phyloP scores from a whole-genome alignment of 371 early-diverging fungal species.

The Lichtheimia hyalospora region DNA sequence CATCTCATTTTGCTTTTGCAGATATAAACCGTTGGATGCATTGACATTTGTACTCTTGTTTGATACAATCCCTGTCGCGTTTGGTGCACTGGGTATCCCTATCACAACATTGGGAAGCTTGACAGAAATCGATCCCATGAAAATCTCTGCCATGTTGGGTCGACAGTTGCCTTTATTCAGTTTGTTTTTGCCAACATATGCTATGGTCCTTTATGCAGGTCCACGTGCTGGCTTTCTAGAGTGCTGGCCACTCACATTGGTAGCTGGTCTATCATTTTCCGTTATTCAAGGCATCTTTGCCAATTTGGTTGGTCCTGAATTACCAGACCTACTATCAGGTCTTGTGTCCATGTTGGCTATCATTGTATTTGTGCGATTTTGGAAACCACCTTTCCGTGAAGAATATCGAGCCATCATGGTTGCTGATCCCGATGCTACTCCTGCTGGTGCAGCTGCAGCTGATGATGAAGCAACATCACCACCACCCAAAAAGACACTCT shows the following conservation, averaged over 20 bases:
- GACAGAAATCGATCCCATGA: conserved; percentile 36
- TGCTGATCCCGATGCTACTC: not conserved
- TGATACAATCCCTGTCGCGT: conserved; percentile 49
- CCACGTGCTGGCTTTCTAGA: conserved; percentile 38
- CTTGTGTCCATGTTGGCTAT: conserved; percentile 35
- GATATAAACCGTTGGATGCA: conserved; percentile 48
- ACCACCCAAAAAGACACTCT: not conserved
- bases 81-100: conserved; percentile 48
- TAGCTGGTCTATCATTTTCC: conserved; percentile 50
- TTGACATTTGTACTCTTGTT: conserved; percentile 41
- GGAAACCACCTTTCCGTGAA: conserved; percentile 46
- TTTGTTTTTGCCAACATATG: conserved; percentile 43
- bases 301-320: conserved; percentile 48
- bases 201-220: conserved; percentile 39
- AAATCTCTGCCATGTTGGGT: conserved; percentile 49
- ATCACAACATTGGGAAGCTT: conserved; percentile 49
- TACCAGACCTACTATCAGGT: conserved; percentile 52
- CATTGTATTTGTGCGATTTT: conserved; percentile 45
- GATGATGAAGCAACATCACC: not conserved
- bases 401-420: conserved; percentile 28
- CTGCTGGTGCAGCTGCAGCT: too few species aligned
- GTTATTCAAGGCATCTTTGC: conserved; percentile 42
- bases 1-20: not conserved
- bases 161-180: conserved; percentile 48
- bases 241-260: conserved; percentile 47